Conservation (phyloP, 2,329 filamentous ascomycete species). For the Ascochyta koolunga region DNA sequence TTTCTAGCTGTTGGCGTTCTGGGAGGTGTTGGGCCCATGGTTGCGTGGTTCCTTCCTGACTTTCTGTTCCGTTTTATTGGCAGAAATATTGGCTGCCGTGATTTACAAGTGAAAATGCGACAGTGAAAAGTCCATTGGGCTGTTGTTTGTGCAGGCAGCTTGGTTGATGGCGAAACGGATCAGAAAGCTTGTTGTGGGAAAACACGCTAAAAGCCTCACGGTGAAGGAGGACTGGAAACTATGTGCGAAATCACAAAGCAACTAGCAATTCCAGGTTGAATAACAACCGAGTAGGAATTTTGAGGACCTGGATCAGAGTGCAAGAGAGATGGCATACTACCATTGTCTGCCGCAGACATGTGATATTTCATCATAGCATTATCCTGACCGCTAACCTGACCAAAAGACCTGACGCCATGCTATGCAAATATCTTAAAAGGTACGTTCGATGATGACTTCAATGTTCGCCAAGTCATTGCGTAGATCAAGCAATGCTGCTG, state of each 20-base stretch:
- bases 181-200: neutral
- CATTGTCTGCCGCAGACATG: neutral
- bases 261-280: neutral
- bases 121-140: neutral
- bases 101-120: too few relatives aligned
- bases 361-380: neutral
- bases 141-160: neutral
- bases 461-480: neutral
- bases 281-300: neutral
- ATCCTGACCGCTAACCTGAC: neutral
- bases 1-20: conserved; percentile 16
- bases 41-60: neutral
- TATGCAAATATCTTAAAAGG: conserved; percentile 14
- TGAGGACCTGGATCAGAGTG: neutral
- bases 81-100: neutral
- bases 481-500: conserved; percentile 16
- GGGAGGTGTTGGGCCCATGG: conserved; percentile 5
- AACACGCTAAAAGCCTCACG: neutral
- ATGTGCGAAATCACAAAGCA: neutral
- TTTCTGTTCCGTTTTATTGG: too few relatives aligned
- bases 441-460: neutral
- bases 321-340: neutral
- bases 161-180: neutral
- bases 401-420: conserved; percentile 18
- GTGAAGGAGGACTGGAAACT: neutral